A percentile compares a stretch with the other conserved stretches of the same genome.
phyloP scores from a whole-genome alignment of 2,329 filamentous ascomycete genomes.

The Cadophora sp. region DNA sequence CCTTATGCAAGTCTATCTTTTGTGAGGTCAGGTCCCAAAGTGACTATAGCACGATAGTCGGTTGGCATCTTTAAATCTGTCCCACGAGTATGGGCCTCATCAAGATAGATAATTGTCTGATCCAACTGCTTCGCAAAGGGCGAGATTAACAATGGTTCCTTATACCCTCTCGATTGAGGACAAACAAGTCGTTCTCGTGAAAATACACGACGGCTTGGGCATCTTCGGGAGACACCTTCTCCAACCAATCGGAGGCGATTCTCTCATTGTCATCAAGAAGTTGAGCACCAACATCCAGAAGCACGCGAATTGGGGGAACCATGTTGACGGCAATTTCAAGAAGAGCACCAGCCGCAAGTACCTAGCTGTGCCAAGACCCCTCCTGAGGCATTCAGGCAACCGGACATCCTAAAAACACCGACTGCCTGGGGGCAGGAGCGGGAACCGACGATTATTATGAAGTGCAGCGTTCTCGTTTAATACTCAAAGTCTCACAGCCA shows the following conservation, averaged over 20 bases:
- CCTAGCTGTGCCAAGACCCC: too few relatives aligned
- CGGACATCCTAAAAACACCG: too few relatives aligned
- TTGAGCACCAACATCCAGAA: slow-evolving; percentile 75
- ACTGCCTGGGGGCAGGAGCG: too few relatives aligned
- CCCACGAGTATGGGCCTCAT: slow-evolving; percentile 73
- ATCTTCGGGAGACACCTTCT: slow-evolving; percentile 24
- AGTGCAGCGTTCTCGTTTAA: too few relatives aligned
- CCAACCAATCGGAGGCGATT: slow-evolving; percentile 63
- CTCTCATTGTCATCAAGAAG: slow-evolving; percentile 68
- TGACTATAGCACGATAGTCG: slow-evolving; percentile 68
- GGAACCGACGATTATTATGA: too few relatives aligned
- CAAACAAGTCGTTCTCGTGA: slow-evolving; percentile 60
- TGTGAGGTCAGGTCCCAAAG: slow-evolving; percentile 62
- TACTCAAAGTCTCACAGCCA: too few relatives aligned
- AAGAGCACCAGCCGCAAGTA: slow-evolving; percentile 50
- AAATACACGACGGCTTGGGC: slow-evolving; percentile 63
- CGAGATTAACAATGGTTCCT: slow-evolving; percentile 62
- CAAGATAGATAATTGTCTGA: slow-evolving; percentile 50
- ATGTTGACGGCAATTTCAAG: slow-evolving; percentile 53
- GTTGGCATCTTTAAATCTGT: slow-evolving; percentile 69
- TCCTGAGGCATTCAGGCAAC: too few relatives aligned
- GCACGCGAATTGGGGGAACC: slow-evolving; percentile 56
- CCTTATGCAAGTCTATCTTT: slow-evolving; percentile 48
- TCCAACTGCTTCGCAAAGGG: slow-evolving; percentile 63
- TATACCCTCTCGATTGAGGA: slow-evolving; percentile 56